Conservation (phyloP, 352 stramenopile genomes). For the Globisporangium yorkense region DNA sequence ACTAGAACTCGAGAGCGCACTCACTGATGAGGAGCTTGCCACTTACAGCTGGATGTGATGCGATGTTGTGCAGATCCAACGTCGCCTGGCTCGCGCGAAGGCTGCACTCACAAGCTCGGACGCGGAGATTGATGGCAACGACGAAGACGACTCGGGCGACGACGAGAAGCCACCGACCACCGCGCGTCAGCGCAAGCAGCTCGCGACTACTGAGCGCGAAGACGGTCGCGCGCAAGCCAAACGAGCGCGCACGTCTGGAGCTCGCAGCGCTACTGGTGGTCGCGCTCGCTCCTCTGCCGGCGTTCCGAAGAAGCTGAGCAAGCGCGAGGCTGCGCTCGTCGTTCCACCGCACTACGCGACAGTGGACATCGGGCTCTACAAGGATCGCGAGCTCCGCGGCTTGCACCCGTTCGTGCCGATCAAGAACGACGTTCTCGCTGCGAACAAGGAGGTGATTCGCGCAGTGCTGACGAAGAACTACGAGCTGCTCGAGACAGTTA, state of each 20-base stretch:
- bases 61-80: neutral
- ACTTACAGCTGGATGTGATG: neutral
- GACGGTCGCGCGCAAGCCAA: neutral
- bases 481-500: conserved; percentile 59
- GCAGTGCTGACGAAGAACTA: conserved; percentile 65
- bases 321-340: conserved; percentile 29
- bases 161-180: conserved; percentile 1
- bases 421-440: conserved; percentile 41
- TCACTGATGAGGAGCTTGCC: neutral
- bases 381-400: conserved; percentile 52
- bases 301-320: conserved; percentile 17
- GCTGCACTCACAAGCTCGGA: conserved; percentile 1
- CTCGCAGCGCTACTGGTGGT: neutral
- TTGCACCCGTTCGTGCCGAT: conserved; percentile 31
- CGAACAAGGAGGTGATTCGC: conserved; percentile 61
- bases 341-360: conserved; percentile 44
- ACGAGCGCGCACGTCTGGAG: neutral
- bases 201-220: neutral
- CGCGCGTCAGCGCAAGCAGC: conserved; percentile 5
- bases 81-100: neutral
- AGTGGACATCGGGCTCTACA: conserved; percentile 42
- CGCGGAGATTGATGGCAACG: neutral
- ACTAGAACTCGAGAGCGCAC: no score
- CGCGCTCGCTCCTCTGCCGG: conserved; percentile 7
- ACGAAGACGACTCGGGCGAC: neutral